Evolutionary conservation across 805 yeast genomes (phyloP).

Genomic region (Monosporozyma servazzii): DNA sequence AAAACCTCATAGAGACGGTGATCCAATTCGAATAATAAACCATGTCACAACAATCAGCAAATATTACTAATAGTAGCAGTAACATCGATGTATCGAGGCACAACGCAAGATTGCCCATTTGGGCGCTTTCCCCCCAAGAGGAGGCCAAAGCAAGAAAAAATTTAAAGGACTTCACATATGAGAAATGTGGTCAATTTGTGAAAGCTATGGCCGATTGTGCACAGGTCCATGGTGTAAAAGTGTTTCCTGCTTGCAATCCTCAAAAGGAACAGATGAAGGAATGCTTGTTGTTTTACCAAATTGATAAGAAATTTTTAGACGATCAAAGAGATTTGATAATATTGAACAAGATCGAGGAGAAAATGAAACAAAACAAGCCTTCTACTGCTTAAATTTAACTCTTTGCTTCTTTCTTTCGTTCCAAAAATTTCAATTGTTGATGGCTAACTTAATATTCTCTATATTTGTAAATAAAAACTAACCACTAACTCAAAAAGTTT

Average conservation of each 20-base stretch:
- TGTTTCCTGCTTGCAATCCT: conserved; percentile 56
- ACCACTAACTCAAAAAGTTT: neutral
- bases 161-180: conserved; percentile 60
- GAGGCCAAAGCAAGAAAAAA: conserved; percentile 64
- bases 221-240: conserved; percentile 50
- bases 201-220: conserved; percentile 61
- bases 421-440: neutral
- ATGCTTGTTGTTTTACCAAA: conserved; percentile 56
- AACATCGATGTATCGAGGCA: neutral
- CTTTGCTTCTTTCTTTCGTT: neutral
- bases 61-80: neutral
- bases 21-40: neutral
- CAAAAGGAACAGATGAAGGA: conserved; percentile 48
- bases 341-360: conserved; percentile 40
- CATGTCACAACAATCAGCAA: neutral
- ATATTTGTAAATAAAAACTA: neutral
- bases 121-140: conserved; percentile 71
- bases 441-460: neutral
- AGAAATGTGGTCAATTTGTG: conserved; percentile 58
- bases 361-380: conserved; percentile 4
- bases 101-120: conserved; percentile 43
- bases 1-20: neutral
- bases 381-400: neutral
- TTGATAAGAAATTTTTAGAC: conserved; percentile 51
- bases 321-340: conserved; percentile 58